Conservation (phyloP, 768 basidiomycete species). For the Multifurca ochricompacta region DNA sequence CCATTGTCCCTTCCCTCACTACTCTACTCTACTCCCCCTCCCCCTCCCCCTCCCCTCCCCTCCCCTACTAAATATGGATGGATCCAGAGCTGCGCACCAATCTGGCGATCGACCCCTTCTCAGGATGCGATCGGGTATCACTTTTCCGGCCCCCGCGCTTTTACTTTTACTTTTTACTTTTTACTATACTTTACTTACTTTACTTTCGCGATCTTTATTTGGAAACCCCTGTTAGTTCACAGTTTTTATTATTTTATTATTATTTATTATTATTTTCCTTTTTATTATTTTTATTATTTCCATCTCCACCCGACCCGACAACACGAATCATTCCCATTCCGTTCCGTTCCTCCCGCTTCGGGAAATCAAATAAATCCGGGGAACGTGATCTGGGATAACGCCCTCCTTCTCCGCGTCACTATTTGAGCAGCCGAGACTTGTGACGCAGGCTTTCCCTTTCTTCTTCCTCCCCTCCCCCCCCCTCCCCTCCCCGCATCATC, state of each 20-base stretch:
- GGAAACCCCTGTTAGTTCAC: no score
- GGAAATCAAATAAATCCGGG: constrained; percentile 19
- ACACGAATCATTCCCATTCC: background rate
- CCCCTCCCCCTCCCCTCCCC: no score
- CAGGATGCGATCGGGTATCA: constrained; percentile 10
- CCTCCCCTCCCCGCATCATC: constrained; percentile 7
- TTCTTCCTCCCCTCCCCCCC: constrained; percentile 16
- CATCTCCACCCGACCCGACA: background rate
- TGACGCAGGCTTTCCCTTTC: constrained; percentile 23
- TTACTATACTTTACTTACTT: no score
- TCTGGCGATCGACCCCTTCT: constrained; percentile 10
- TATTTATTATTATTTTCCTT: no score
- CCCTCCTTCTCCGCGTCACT: constrained; percentile 15
- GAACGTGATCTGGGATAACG: constrained; percentile 17
- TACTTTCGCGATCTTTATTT: no score
- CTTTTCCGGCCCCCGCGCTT: constrained; percentile 4
- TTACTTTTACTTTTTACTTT: no score
- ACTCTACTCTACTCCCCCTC: no score
- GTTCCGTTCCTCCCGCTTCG: constrained; percentile 11
- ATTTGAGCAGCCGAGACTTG: constrained; percentile 13
- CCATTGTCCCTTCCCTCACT: no score
- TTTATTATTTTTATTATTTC: no score
- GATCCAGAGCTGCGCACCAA: constrained; percentile 1
- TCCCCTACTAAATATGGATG: no score
- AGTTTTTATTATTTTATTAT: no score